phyloP scores from a whole-genome alignment of 148 eudicot genomes.

The Rhododendron ovatum region DNA sequence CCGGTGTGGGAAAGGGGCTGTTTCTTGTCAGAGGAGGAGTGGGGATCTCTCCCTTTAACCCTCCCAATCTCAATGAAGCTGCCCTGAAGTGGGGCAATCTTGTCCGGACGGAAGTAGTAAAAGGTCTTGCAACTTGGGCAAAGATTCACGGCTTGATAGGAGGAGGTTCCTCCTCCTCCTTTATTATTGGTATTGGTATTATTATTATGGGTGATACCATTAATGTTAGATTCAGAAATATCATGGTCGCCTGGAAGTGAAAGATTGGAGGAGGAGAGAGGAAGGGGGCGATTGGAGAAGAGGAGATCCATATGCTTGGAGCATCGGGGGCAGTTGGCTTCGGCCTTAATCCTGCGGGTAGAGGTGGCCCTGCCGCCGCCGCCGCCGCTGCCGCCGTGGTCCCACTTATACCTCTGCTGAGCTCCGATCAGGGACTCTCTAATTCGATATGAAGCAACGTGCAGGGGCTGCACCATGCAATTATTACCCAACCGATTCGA shows the following conservation, averaged over 20 bases:
- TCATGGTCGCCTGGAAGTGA: constrained; percentile 4
- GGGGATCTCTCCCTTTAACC: constrained; percentile 15
- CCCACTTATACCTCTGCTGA: constrained; percentile 43
- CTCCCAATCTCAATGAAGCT: constrained; percentile 64
- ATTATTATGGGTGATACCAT: background rate
- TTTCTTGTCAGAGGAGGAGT: constrained; percentile 6
- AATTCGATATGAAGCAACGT: background rate
- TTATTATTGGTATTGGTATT: background rate
- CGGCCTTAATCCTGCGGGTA: constrained; percentile 49
- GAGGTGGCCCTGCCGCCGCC: constrained; percentile 10
- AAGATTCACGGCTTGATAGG: constrained; percentile 44
- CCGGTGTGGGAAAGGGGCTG: background rate
- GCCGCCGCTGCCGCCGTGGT: constrained; percentile 22
- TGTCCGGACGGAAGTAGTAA: constrained; percentile 52
- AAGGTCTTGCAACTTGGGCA: constrained; percentile 76
- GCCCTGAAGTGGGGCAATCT: constrained; percentile 65
- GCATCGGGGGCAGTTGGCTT: constrained; percentile 78
- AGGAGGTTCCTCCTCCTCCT: constrained; percentile 10
- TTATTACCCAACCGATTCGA: background rate
- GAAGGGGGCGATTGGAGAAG: constrained; percentile 29
- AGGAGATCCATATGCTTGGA: constrained; percentile 57
- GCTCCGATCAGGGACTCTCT: constrained; percentile 25
- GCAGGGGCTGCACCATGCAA: background rate
- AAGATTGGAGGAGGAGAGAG: constrained; percentile 9
- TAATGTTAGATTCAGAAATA: background rate